Conservation (phyloP, 1,139 yeast species). For the Saccharomycopsis hybrid region DNA sequence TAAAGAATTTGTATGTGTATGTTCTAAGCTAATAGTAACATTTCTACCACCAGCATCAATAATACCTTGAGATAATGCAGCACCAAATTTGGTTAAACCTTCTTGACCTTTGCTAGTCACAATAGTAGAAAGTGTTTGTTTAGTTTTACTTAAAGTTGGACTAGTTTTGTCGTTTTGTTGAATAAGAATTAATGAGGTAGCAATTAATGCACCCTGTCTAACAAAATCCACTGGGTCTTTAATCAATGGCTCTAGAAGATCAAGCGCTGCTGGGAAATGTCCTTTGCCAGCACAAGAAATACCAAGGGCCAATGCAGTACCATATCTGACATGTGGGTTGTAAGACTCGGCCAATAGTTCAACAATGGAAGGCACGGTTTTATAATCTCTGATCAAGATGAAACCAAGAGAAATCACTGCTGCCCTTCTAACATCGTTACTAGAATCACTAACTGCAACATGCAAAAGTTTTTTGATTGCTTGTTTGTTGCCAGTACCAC, state of each 20-base stretch:
- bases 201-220: constrained; percentile 94
- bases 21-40: constrained; percentile 88
- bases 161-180: constrained; percentile 85
- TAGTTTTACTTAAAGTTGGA: constrained; percentile 75
- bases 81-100: constrained; percentile 96
- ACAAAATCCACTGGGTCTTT: constrained; percentile 96
- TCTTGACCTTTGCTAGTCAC: constrained; percentile 88
- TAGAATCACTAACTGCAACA: constrained; percentile 93
- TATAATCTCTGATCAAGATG: constrained; percentile 81
- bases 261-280: constrained; percentile 70
- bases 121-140: constrained; percentile 67
- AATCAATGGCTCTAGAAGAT: constrained; percentile 85
- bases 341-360: constrained; percentile 90
- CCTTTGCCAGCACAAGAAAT: constrained; percentile 97
- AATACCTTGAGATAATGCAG: constrained; percentile 94
- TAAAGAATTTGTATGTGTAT: constrained; percentile 80
- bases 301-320: constrained; percentile 96
- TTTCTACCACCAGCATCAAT: constrained; percentile 99
- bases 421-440: constrained; percentile 95
- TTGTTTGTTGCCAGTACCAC: constrained; percentile 87
- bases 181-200: constrained; percentile 84
- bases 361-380: constrained; percentile 92
- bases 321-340: constrained; percentile 97
- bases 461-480: constrained; percentile 86
- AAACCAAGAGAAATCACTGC: constrained; percentile 94